phyloP scores from a whole-genome alignment of 768 basidiomycete species.

The Phlebiopsis gigantea region DNA sequence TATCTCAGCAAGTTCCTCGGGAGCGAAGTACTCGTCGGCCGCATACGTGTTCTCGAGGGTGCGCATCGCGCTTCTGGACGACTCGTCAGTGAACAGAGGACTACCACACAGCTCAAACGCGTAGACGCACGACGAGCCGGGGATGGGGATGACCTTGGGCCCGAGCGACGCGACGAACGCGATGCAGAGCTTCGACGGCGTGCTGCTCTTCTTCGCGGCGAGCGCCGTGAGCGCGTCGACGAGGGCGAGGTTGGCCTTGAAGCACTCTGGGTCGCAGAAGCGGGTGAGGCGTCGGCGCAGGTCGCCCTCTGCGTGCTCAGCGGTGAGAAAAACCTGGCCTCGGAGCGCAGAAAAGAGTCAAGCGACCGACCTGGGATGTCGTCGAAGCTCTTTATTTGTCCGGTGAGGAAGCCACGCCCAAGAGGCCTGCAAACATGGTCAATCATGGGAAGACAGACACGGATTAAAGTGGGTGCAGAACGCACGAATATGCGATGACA shows the following conservation, averaged over 20 bases:
- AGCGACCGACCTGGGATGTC: conserved; percentile 26
- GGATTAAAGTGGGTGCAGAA: background rate
- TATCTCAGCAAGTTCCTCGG: conserved; percentile 34
- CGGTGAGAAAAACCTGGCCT: background rate
- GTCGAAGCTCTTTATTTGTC: conserved; percentile 35
- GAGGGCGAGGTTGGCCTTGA: conserved; percentile 36
- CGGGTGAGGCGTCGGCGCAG: conserved; percentile 28
- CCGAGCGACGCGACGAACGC: conserved; percentile 35
- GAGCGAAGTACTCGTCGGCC: conserved; percentile 30
- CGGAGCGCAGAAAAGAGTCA: background rate
- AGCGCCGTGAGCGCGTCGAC: conserved; percentile 37
- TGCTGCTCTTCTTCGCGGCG: conserved; percentile 36
- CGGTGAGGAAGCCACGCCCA: conserved; percentile 50
- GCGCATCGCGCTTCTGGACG: conserved; percentile 32
- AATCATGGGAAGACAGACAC: background rate
- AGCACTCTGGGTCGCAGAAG: conserved; percentile 34
- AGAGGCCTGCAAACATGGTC: conserved; percentile 38
- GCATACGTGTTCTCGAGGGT: conserved; percentile 38
- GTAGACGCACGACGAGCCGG: conserved; percentile 35
- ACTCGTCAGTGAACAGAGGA: background rate
- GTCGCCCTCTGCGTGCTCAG: conserved; percentile 30
- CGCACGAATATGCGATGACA: conserved; percentile 56
- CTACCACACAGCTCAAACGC: background rate
- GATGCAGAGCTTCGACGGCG: conserved; percentile 34
- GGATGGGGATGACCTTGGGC: conserved; percentile 39